Evolutionary conservation across 2,329 filamentous ascomycete genomes (phyloP).

Genomic region (Trichoderma harzianum): DNA sequence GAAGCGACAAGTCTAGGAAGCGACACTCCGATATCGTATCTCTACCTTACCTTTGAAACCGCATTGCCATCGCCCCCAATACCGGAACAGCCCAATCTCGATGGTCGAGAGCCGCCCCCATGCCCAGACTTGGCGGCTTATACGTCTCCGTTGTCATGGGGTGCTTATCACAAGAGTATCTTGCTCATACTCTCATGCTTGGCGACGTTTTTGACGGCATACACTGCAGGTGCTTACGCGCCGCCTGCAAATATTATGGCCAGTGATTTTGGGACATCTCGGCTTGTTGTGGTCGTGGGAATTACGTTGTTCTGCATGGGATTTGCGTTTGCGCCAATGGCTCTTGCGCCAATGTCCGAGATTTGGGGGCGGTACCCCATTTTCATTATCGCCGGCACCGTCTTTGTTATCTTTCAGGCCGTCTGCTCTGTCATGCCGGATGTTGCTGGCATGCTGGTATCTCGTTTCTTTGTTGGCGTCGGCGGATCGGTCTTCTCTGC

Average conservation of each 20-base stretch:
- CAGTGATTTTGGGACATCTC: constrained; percentile 60
- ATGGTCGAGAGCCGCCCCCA: constrained; percentile 44
- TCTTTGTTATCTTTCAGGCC: constrained; percentile 69
- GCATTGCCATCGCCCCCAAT: constrained; percentile 32
- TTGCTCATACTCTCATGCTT: constrained; percentile 71
- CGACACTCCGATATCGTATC: constrained; percentile 33
- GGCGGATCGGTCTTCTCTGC: constrained; percentile 77
- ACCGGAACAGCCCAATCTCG: constrained; percentile 17
- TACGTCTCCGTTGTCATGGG: constrained; percentile 71
- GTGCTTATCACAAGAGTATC: constrained; percentile 62
- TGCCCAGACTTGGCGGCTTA: constrained; percentile 65
- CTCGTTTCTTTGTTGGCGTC: constrained; percentile 73
- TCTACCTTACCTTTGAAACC: constrained; percentile 43
- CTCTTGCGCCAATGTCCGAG: constrained; percentile 82
- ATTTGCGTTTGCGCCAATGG: constrained; percentile 82
- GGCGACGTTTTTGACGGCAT: constrained; percentile 75
- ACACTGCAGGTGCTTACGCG: constrained; percentile 76
- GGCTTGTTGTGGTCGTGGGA: constrained; percentile 65
- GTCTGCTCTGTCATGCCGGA: constrained; percentile 68
- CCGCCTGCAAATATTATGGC: constrained; percentile 65
- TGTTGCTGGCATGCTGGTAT: constrained; percentile 70
- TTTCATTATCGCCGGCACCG: constrained; percentile 67
- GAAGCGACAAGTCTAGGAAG: constrained; percentile 10
- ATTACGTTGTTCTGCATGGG: constrained; percentile 80
- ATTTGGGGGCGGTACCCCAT: constrained; percentile 83